Conservation (phyloP, 129 eudicot species). For the Deinandra increscens region DNA sequence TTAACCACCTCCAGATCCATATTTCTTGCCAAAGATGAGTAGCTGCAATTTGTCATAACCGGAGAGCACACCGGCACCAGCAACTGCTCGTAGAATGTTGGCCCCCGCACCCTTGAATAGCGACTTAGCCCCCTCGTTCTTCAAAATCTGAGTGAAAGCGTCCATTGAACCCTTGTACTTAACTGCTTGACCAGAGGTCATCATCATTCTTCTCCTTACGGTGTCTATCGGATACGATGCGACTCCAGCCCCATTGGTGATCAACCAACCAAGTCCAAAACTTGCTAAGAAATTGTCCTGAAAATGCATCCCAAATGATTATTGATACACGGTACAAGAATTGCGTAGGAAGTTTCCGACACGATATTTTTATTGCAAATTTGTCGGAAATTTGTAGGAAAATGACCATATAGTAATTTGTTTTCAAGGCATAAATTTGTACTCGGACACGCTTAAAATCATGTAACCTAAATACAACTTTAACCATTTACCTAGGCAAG, state of each 20-base stretch:
- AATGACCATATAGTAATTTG: too few species aligned
- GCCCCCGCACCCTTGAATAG: conserved; percentile 70
- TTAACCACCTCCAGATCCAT: conserved; percentile 63
- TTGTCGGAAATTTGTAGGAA: too few species aligned
- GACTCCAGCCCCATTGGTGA: conserved; percentile 65
- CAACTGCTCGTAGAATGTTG: conserved; percentile 59
- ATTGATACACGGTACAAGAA: background rate
- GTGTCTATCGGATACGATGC: conserved; percentile 77
- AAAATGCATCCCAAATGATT: conserved; percentile 30
- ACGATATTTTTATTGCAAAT: too few species aligned
- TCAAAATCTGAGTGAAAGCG: conserved; percentile 50
- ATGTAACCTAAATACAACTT: too few species aligned
- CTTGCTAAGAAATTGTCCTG: conserved; percentile 73
- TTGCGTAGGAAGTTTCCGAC: too few species aligned
- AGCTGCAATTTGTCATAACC: conserved; percentile 67
- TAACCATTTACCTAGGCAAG: too few species aligned
- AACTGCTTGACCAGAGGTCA: conserved; percentile 77
- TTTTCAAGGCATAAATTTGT: too few species aligned
- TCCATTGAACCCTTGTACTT: conserved; percentile 65
- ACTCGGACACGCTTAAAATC: too few species aligned
- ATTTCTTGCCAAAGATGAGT: conserved; percentile 61
- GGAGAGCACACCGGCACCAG: conserved; percentile 72
- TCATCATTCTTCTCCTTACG: conserved; percentile 83
- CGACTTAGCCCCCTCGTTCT: conserved; percentile 56
- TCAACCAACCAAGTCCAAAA: conserved; percentile 65